These are phyloP conservation scores for Trifolium subterraneum DNA, from an alignment of 306 rosid species.

Conservation along the genomic window DNA sequence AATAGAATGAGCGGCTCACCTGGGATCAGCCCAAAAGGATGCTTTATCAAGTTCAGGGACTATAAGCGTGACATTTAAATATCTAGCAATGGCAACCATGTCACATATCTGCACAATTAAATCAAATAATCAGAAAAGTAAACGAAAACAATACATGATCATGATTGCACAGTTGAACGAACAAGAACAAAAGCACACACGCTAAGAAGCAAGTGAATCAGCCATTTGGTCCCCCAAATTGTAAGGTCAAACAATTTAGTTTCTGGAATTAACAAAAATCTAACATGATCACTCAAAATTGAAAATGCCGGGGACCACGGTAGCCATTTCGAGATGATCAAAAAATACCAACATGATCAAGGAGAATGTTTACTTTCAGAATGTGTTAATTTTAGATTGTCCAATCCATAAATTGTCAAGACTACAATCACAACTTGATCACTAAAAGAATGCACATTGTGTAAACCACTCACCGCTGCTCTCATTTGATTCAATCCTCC, in stretches of 20 bases:
- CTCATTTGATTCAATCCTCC: slow-evolving; percentile 99
- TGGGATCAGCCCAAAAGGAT: slow-evolving; percentile 99
- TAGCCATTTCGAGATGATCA: background rate
- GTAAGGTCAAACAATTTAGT: background rate
- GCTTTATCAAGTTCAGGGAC: slow-evolving; percentile 93
- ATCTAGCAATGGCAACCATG: slow-evolving; percentile 95
- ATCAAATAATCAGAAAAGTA: background rate
- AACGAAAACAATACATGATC: slow-evolving; percentile 2
- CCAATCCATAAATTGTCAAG: background rate
- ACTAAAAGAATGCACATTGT: background rate
- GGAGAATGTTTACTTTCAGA: too few relatives aligned
- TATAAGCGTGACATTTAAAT: slow-evolving; percentile 87
- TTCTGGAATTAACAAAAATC: background rate
- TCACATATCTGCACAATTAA: slow-evolving; percentile 78
- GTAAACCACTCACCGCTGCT: slow-evolving; percentile 80
- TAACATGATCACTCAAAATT: background rate
- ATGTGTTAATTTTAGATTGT: background rate
- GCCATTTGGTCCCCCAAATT: background rate
- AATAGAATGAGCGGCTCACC: slow-evolving; percentile 53
- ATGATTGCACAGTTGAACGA: background rate
- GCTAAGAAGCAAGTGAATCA: background rate
- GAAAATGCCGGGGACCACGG: background rate
- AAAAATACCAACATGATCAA: too few relatives aligned
- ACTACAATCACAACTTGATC: background rate
- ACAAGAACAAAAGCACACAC: background rate